Base-by-base conservation (phyloP, 2,329 filamentous ascomycete species). In the Colletotrichum australisinense region DNA sequence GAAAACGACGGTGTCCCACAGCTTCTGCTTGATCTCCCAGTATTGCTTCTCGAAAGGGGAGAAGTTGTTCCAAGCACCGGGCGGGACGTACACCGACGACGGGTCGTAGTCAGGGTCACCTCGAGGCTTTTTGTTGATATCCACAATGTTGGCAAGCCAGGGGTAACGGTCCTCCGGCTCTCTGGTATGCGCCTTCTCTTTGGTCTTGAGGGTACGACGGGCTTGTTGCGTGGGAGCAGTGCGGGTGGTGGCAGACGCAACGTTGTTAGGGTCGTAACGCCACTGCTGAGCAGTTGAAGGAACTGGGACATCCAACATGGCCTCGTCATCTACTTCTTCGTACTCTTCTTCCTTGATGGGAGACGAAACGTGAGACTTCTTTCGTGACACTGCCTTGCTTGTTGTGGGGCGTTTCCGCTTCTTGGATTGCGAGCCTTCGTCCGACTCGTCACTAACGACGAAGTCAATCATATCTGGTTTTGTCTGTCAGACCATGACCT, bases 1-100 rank as follows among this genome's bases (percentile, higher is more conserved):
- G 84, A 99, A 99, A 19, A 99, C 96, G 58, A 99, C 93, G 0
- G 95, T 98, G 76, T 98, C 95, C 94, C 94, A 98, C 76, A 97
- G 94, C 78, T 98, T 98, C 82, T 95, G 94, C 85, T 99, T 99
- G 83, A 99, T 98, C 79, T 97, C 95, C 97, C 97, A 99, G 82
- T 99, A 99, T 81, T 99, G 97, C 82, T 95, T 97, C 83, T 99
- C 97, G 76, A 99, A 99, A 0, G 96, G 90, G 0, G 95, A 97
- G 80, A 99, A 98, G 30, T 93, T 92, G 35, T 85, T 84, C 92
- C 93, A 97, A 0, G 95, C 94, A 42, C 87, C 80, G 0, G 94
- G 93, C 0, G 97, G 97, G 42, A 99, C 93, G 81, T 93, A 98
- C n/a, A 99, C 89, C 0, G 95, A 97, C 24, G 94, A 90, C 9